Conservation (phyloP, 306 rosid species). For the Prosopis cineraria region DNA sequence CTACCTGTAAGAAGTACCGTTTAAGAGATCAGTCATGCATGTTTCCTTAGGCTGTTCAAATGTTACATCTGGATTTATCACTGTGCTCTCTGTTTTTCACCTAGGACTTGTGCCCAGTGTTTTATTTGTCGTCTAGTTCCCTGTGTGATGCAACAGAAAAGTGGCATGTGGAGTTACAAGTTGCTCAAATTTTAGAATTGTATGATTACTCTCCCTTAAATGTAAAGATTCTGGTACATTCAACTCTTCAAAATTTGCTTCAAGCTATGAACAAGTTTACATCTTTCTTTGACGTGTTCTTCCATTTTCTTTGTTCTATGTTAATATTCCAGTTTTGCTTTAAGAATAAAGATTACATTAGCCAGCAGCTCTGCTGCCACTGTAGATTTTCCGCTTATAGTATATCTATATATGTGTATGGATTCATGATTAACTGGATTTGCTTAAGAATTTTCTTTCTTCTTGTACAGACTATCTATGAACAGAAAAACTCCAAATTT, state of each 20-base stretch:
- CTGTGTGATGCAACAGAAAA: conserved; percentile 13
- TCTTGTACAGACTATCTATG: not conserved
- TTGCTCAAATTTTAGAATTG: not conserved
- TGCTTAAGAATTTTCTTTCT: not conserved
- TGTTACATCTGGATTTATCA: conserved; percentile 18
- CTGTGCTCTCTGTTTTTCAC: not conserved
- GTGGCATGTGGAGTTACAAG: not conserved
- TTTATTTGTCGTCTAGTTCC: not conserved
- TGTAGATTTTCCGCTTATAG: not conserved
- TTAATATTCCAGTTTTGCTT: not conserved
- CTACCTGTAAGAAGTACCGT: conserved; percentile 1
- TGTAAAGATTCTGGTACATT: not conserved
- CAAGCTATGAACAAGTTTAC: not conserved
- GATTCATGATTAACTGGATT: not conserved
- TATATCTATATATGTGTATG: not conserved
- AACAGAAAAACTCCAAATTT: not conserved
- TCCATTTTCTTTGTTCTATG: not conserved
- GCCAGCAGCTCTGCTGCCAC: not conserved
- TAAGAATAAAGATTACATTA: not conserved
- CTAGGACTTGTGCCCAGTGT: not conserved
- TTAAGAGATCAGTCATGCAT: not conserved
- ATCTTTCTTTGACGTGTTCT: not conserved
- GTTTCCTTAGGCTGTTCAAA: not conserved
- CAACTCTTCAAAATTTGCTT: not conserved
- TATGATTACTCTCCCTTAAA: not conserved